A percentile compares a stretch with the other conserved stretches of the same genome.
phyloP scores from a whole-genome alignment of 805 yeast genomes.

The Yarrowia sp. region DNA sequence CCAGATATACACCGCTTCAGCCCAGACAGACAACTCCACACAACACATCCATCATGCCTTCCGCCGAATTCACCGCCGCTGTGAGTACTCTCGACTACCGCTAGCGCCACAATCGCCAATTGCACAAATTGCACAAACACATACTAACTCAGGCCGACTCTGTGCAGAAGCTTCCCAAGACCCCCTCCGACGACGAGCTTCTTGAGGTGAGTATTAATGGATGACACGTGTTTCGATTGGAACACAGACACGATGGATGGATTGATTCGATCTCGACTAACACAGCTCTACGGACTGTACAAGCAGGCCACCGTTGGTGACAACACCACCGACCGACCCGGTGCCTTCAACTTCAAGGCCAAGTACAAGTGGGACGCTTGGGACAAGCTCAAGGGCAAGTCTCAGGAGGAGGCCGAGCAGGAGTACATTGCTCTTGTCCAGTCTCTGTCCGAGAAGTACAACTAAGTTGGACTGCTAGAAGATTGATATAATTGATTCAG shows the following conservation, averaged over 20 bases:
- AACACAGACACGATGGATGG: background rate
- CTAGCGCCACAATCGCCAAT: background rate
- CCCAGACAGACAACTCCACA: background rate
- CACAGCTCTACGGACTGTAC: conserved; percentile 78
- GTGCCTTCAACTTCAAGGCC: conserved; percentile 88
- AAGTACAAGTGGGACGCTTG: conserved; percentile 98
- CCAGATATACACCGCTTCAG: background rate
- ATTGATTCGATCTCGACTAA: background rate
- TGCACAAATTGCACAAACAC: background rate
- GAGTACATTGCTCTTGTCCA: conserved; percentile 48
- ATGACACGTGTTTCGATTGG: background rate
- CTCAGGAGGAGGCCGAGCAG: conserved; percentile 87
- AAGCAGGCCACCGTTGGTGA: conserved; percentile 98
- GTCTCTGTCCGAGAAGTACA: conserved; percentile 35
- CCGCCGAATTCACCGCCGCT: conserved; percentile 42
- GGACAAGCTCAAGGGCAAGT: conserved; percentile 80
- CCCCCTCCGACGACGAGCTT: conserved; percentile 85
- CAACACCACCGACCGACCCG: conserved; percentile 83
- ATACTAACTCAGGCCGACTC: conserved; percentile 60
- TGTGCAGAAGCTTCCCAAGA: conserved; percentile 68
- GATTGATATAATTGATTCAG: background rate
- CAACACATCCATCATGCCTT: conserved; percentile 38
- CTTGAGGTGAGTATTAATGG: conserved; percentile 45
- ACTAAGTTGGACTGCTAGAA: background rate
- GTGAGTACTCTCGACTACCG: conserved; percentile 29